phyloP scores from a whole-genome alignment of 2,329 filamentous ascomycete genomes.

The Ascochyta viciae-villosae region DNA sequence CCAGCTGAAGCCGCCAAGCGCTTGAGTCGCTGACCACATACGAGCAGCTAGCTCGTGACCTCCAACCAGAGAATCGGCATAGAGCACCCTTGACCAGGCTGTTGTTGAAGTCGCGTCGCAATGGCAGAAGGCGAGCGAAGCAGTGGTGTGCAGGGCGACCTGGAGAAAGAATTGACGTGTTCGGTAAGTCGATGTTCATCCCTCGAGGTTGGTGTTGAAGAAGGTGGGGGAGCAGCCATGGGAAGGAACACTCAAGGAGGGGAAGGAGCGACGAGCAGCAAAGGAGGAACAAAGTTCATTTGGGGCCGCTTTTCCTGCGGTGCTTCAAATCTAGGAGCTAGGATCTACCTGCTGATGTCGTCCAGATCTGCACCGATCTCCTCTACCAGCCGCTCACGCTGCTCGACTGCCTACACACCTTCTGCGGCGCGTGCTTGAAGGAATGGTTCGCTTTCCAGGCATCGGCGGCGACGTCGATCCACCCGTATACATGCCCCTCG shows the following conservation, averaged over 20 bases:
- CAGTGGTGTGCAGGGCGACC: conserved; percentile 64
- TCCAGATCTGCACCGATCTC: conserved; percentile 93
- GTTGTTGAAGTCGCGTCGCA: conserved; percentile 10
- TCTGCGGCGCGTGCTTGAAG: conserved; percentile 92
- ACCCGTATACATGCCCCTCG: conserved; percentile 85
- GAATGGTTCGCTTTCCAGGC: conserved; percentile 93
- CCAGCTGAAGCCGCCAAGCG: conserved; percentile 20
- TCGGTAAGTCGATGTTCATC: conserved; percentile 69
- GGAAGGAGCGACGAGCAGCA: not conserved
- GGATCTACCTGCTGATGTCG: conserved; percentile 33
- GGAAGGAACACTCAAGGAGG: conserved; percentile 1
- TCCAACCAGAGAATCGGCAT: conserved; percentile 3
- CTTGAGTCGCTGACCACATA: conserved; percentile 20
- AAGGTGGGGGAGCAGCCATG: conserved; percentile 8
- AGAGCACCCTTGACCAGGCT: conserved; percentile 7
- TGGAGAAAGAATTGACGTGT: conserved; percentile 94
- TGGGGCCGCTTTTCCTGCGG: not conserved
- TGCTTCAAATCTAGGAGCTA: conserved; percentile 4
- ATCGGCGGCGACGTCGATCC: conserved; percentile 59
- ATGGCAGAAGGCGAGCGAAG: conserved; percentile 45
- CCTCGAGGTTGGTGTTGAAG: conserved; percentile 18
- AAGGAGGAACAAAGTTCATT: not conserved
- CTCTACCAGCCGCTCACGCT: conserved; percentile 90
- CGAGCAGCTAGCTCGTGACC: conserved; percentile 18
- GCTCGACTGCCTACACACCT: conserved; percentile 93